Evolutionary conservation across 495 filamentous ascomycete species (phyloP).

Genomic region (Staphylotrichum tortipilum): DNA sequence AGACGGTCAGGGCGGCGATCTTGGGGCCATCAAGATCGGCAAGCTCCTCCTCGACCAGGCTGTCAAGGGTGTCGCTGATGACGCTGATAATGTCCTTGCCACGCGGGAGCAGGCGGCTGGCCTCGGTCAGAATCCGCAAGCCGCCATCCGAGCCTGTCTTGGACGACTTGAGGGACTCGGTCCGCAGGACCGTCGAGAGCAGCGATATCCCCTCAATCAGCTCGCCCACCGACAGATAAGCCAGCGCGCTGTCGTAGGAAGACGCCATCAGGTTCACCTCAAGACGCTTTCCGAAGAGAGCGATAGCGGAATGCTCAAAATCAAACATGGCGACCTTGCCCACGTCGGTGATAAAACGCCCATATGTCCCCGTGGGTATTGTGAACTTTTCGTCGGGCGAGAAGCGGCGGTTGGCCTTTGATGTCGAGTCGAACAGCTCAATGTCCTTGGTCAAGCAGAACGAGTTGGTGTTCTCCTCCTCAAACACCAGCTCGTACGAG

Average conservation of each 20-base stretch:
- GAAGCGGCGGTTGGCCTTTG: conserved; percentile 20
- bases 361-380: conserved; percentile 56
- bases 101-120: conserved; percentile 62
- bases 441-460: conserved; percentile 47
- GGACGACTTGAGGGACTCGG: conserved; percentile 24
- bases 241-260: conserved; percentile 26
- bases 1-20: conserved; percentile 59
- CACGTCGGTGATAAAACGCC: conserved; percentile 61
- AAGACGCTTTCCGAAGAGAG: conserved; percentile 67
- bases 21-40: conserved; percentile 40
- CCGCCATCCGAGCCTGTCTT: conserved; percentile 29
- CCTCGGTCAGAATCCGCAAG: conserved; percentile 51
- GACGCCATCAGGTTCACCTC: conserved; percentile 42
- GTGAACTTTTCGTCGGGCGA: conserved; percentile 34
- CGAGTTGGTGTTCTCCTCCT: conserved; percentile 74
- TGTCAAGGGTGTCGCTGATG: conserved; percentile 76
- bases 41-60: conserved; percentile 55
- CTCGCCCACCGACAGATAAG: conserved; percentile 27
- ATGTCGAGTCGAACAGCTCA: conserved; percentile 40
- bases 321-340: conserved; percentile 48
- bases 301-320: conserved; percentile 66
- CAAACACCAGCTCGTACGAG: conserved; percentile 60
- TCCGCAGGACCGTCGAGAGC: conserved; percentile 35
- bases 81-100: conserved; percentile 73
- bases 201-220: conserved; percentile 34